phyloP scores from a whole-genome alignment of 1,139 yeast genomes.

The Hemisphaericaspora xylofermentans region DNA sequence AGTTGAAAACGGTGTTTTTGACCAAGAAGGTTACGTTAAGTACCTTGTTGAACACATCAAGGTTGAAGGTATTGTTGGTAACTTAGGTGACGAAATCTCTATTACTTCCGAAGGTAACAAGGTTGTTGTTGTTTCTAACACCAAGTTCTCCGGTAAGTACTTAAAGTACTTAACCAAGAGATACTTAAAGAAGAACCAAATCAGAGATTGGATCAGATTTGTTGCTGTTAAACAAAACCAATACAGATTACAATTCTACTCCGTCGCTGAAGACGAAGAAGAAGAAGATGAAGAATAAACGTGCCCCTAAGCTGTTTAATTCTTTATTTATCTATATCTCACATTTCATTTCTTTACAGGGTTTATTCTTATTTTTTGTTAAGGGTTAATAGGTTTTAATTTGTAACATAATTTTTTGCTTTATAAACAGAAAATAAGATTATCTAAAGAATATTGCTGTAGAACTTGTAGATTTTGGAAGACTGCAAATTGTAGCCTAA shows the following conservation, averaged over 20 bases:
- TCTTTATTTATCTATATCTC: not conserved
- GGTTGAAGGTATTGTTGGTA: conserved; percentile 94
- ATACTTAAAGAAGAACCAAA: conserved; percentile 99
- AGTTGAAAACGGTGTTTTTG: conserved; percentile 96
- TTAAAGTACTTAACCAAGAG: conserved; percentile 98
- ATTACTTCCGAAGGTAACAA: conserved; percentile 82
- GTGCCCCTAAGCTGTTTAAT: conserved; percentile 7
- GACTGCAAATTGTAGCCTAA: too few species aligned
- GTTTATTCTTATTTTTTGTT: conserved; percentile 5
- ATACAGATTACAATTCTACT: conserved; percentile 99
- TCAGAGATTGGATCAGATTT: conserved; percentile 99
- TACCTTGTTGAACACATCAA: conserved; percentile 99
- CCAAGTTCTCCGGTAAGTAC: conserved; percentile 99
- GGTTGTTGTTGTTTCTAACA: conserved; percentile 85
- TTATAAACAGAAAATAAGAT: conserved; percentile 4
- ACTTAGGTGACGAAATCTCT: conserved; percentile 93
- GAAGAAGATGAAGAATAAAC: conserved; percentile 84
- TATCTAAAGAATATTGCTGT: not conserved
- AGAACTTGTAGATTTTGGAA: not conserved
- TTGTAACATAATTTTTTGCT: conserved; percentile 4
- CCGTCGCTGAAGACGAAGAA: conserved; percentile 93
- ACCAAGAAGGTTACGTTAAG: conserved; percentile 96
- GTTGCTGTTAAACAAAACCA: conserved; percentile 94
- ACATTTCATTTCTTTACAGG: not conserved
- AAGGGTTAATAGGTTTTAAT: conserved; percentile 7